Conservation (phyloP, 1,284 basidiomycete species). For the Mycena sp. region DNA sequence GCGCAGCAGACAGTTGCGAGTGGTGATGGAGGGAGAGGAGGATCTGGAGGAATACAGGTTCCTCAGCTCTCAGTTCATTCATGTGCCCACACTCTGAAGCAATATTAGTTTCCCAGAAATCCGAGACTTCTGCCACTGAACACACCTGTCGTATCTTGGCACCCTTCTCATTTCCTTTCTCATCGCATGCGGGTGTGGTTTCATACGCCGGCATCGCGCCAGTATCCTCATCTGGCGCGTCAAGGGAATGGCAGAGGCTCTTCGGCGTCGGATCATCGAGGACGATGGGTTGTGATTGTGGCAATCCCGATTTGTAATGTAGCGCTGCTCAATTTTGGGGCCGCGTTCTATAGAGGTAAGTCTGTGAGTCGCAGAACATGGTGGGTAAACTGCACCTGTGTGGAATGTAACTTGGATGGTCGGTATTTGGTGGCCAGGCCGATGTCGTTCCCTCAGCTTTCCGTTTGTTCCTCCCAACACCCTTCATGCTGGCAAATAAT, state of each 20-base stretch:
- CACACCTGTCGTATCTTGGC: not conserved
- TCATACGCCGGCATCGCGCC: conserved; percentile 3
- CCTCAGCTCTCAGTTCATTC: not conserved
- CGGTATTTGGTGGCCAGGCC: not conserved
- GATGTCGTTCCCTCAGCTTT: no score
- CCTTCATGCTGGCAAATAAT: no score
- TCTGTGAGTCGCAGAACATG: not conserved
- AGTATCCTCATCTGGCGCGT: not conserved
- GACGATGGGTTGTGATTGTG: not conserved
- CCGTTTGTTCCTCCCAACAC: no score
- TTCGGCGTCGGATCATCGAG: no score
- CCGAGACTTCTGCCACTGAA: not conserved
- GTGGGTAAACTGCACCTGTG: not conserved
- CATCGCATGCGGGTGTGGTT: not conserved
- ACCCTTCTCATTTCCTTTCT: not conserved
- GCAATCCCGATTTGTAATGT: not conserved
- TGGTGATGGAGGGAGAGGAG: conserved; percentile 6
- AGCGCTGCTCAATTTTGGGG: not conserved
- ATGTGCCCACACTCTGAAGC: conserved; percentile 4
- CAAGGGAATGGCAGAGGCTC: no score
- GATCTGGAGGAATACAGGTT: not conserved
- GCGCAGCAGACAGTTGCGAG: not conserved
- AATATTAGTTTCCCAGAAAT: not conserved
- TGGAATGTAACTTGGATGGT: not conserved
- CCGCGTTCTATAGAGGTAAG: not conserved